Evolutionary conservation across 225 moss, liverwort and hornwort species (phyloP).

Genomic region (Ulota crispa): DNA sequence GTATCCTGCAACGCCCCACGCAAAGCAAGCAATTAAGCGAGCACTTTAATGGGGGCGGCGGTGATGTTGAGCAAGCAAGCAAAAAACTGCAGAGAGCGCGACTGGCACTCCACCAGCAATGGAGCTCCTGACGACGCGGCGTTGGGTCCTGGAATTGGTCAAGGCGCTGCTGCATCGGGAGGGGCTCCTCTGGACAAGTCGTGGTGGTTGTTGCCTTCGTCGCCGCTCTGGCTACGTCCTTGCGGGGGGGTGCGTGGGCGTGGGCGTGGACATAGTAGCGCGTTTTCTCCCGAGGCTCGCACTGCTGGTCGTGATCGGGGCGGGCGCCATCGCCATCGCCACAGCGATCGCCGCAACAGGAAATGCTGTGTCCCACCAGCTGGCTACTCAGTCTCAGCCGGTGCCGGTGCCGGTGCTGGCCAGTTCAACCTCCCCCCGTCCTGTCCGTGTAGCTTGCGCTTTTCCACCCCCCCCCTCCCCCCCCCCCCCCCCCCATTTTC

Average conservation of each 20-base stretch:
- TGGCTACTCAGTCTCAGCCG: not conserved
- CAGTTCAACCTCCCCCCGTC: not conserved
- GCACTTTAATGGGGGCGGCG: not conserved
- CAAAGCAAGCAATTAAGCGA: not conserved
- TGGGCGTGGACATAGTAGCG: not conserved
- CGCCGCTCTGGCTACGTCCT: not conserved
- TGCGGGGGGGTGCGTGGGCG: not conserved
- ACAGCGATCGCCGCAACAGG: not conserved
- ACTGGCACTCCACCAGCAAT: not conserved
- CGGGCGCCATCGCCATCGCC: not conserved
- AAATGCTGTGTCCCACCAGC: not conserved
- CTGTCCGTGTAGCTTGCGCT: not conserved
- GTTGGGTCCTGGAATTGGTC: constrained; percentile 12
- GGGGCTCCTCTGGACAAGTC: not conserved
- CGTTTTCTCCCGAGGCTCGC: no score
- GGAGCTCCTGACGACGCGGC: not conserved
- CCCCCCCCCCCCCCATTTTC: no score
- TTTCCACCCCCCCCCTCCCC: no score
- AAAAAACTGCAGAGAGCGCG: not conserved
- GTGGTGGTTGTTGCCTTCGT: not conserved
- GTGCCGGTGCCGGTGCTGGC: not conserved
- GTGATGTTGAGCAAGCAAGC: not conserved
- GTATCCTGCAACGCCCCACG: not conserved
- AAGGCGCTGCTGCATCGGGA: not conserved
- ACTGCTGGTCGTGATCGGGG: not conserved